Conservation (phyloP, 2,329 filamentous ascomycete genomes). For the Teratosphaeria viscida region DNA sequence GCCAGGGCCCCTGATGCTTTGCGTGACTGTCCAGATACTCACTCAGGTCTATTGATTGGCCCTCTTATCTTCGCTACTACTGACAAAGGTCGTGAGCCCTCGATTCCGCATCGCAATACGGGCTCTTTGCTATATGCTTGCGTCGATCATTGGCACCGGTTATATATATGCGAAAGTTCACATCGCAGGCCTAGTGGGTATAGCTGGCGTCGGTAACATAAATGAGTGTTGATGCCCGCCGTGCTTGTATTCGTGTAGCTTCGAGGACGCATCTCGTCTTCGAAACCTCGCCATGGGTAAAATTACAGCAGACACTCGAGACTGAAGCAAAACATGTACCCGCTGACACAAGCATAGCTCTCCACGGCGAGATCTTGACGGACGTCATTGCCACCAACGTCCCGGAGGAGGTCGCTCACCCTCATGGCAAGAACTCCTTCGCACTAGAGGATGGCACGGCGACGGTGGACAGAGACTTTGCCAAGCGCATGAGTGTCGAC, state of each 20-base stretch:
- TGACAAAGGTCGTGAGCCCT: background rate
- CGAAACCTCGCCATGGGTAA: background rate
- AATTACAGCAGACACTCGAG: background rate
- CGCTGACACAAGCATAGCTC: background rate
- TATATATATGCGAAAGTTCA: background rate
- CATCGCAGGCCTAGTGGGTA: background rate
- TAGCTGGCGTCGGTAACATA: background rate
- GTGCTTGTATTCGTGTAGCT: background rate
- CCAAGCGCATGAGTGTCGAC: slow-evolving; percentile 11
- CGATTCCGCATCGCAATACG: background rate
- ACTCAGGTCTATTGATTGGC: background rate
- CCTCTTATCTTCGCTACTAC: background rate
- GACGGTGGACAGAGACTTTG: slow-evolving; percentile 5
- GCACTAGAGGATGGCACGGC: slow-evolving; percentile 11
- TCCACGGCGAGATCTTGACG: slow-evolving; percentile 28
- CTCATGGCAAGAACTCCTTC: slow-evolving; percentile 9
- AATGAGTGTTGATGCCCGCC: background rate
- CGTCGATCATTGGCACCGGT: background rate
- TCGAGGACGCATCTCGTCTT: background rate
- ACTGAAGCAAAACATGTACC: background rate
- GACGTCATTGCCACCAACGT: slow-evolving; percentile 30
- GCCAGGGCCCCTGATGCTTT: background rate
- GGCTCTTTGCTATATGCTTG: background rate
- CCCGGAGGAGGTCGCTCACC: slow-evolving; percentile 8
- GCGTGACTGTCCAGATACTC: background rate